A percentile compares a stretch with the other conserved stretches of the same genome.
Evolutionary conservation across 331 rosid genomes (phyloP).

Genomic region (Malus hybrid): DNA sequence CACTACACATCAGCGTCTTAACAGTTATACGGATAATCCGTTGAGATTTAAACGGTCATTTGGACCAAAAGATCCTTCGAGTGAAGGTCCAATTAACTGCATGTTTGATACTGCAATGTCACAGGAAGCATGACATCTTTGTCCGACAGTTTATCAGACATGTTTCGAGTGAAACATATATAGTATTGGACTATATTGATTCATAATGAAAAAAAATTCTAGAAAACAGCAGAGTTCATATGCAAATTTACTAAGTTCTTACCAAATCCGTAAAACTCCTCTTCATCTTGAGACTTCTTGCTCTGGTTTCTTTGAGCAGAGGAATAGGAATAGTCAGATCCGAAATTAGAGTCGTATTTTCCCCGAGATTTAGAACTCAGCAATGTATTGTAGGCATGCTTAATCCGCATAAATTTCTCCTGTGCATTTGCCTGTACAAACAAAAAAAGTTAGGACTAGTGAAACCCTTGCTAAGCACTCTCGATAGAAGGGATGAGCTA

Average conservation of each 20-base stretch:
- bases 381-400: slow-evolving; percentile 87
- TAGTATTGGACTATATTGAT: not conserved
- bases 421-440: slow-evolving; percentile 69
- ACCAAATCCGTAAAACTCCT: slow-evolving; percentile 86
- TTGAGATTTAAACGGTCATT: not conserved
- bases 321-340: slow-evolving; percentile 48
- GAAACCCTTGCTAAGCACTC: not conserved
- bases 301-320: slow-evolving; percentile 42
- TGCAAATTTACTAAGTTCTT: slow-evolving; percentile 5
- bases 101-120: not conserved
- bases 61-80: not conserved
- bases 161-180: not conserved
- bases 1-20: not conserved
- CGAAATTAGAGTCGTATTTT: slow-evolving; percentile 52
- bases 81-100: not conserved
- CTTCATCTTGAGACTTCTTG: slow-evolving; percentile 39
- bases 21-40: not conserved
- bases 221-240: not conserved
- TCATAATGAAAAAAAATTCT: not conserved
- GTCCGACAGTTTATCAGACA: not conserved
- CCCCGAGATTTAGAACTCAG: slow-evolving; percentile 65
- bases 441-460: not conserved
- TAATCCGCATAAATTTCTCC: slow-evolving; percentile 85
- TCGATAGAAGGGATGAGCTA: not conserved
- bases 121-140: not conserved